Percentiles rank a stretch among this genome's conserved stretches.
These are phyloP conservation scores for Capsicum chinense DNA, from an alignment of 257 asterid genomes.

Conservation along the genomic window DNA sequence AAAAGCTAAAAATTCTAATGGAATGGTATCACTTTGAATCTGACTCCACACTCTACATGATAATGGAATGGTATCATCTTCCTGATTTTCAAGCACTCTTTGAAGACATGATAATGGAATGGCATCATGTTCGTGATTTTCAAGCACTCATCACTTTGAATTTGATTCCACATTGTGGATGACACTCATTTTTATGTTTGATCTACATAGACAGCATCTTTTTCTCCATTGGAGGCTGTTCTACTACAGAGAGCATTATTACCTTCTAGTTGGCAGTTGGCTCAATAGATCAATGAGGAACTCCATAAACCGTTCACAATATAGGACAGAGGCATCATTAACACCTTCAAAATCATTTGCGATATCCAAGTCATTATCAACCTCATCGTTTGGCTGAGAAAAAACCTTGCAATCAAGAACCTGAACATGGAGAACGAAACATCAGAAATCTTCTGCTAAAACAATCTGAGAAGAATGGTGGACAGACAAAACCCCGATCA, in stretches of 20 bases:
- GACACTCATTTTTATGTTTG: background rate
- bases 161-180: background rate
- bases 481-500: conserved; percentile 26
- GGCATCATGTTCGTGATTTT: conserved; percentile 19
- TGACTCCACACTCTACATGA: background rate
- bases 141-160: background rate
- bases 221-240: conserved; percentile 7
- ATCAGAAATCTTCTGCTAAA: conserved; percentile 35
- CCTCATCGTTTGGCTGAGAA: conserved; percentile 44
- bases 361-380: conserved; percentile 45
- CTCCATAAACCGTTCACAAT: conserved; percentile 97
- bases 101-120: background rate
- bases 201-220: background rate
- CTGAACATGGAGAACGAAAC: conserved; percentile 45
- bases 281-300: conserved; percentile 98
- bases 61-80: background rate
- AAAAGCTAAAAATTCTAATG: background rate
- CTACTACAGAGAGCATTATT: conserved; percentile 12
- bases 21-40: background rate
- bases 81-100: conserved; percentile 4
- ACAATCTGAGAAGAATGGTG: conserved; percentile 22
- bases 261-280: conserved; percentile 99
- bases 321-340: conserved; percentile 76
- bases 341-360: conserved; percentile 47
- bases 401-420: conserved; percentile 84